Evolutionary conservation across 108 stramenopile species (phyloP).

Genomic region (Skeletonema menzelii): DNA sequence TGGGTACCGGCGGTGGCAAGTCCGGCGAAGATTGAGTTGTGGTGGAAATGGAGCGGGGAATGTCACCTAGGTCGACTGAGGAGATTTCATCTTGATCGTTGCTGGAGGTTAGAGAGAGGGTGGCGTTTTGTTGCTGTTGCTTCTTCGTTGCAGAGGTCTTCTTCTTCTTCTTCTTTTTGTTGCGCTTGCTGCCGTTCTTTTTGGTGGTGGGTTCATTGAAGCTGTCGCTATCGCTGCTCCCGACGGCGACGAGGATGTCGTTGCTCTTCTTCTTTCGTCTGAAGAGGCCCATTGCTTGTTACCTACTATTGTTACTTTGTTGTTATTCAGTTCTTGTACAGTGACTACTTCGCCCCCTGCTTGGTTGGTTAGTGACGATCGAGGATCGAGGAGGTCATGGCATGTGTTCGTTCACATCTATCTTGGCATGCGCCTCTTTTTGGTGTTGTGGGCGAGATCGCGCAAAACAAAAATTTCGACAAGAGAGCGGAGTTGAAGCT

Average conservation of each 20-base stretch:
- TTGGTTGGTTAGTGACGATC: no score
- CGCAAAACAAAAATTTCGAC: no score
- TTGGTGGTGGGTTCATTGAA: background rate
- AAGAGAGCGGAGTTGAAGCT: no score
- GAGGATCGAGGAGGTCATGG: no score
- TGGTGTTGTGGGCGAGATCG: no score
- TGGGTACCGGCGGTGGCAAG: conserved; percentile 8
- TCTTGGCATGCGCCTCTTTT: no score
- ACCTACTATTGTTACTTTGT: background rate
- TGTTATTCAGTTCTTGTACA: no score
- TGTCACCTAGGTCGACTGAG: conserved; percentile 15
- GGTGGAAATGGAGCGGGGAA: conserved; percentile 42
- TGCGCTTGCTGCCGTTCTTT: background rate
- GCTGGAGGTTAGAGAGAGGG: background rate
- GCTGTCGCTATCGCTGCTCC: background rate
- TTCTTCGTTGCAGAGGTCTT: no score
- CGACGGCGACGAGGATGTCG: background rate
- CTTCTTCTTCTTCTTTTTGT: background rate
- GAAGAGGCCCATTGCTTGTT: background rate
- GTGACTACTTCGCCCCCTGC: no score
- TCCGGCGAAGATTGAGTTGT: no score
- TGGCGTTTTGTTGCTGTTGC: background rate
- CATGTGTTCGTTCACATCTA: no score
- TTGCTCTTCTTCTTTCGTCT: background rate
- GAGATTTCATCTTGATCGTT: background rate